phyloP scores from a whole-genome alignment of 139 green algal genomes.

The Chloropicon primus region DNA sequence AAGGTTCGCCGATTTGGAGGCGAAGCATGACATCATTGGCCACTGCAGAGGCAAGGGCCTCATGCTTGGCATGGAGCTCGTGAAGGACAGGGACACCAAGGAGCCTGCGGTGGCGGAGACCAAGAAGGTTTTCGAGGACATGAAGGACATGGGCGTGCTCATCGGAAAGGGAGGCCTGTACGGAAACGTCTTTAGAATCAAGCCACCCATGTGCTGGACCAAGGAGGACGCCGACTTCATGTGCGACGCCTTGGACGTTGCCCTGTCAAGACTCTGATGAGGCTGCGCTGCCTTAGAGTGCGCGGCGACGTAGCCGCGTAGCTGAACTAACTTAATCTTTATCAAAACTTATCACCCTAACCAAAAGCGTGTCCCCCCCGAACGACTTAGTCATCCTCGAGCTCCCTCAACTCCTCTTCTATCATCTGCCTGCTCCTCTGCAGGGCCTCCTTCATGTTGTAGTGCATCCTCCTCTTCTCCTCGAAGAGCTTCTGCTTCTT shows the following conservation, averaged over 20 bases:
- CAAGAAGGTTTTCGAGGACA: slow-evolving; percentile 62
- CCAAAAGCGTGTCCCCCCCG: no score
- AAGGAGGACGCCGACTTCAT: slow-evolving; percentile 73
- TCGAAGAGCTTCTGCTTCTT: background rate
- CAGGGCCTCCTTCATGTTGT: background rate
- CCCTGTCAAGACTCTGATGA: slow-evolving; percentile 41
- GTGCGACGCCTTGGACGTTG: slow-evolving; percentile 59
- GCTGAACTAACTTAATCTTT: no score
- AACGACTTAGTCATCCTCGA: background rate
- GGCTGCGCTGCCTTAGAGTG: no score
- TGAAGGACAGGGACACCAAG: slow-evolving; percentile 81
- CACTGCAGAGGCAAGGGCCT: slow-evolving; percentile 81
- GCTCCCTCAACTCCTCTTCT: background rate
- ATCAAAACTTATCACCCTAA: no score
- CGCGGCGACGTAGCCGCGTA: no score
- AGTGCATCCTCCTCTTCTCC: background rate
- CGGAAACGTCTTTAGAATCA: slow-evolving; percentile 96
- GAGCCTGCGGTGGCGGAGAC: slow-evolving; percentile 64
- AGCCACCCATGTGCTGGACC: slow-evolving; percentile 95
- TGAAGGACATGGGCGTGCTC: slow-evolving; percentile 85
- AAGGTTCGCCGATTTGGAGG: slow-evolving; percentile 2
- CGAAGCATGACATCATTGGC: slow-evolving; percentile 70
- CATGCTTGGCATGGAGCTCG: slow-evolving; percentile 93
- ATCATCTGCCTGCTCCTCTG: background rate
- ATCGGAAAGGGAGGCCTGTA: slow-evolving; percentile 87